phyloP scores from a whole-genome alignment of 345 rosid species.

The Acer yangbiense region DNA sequence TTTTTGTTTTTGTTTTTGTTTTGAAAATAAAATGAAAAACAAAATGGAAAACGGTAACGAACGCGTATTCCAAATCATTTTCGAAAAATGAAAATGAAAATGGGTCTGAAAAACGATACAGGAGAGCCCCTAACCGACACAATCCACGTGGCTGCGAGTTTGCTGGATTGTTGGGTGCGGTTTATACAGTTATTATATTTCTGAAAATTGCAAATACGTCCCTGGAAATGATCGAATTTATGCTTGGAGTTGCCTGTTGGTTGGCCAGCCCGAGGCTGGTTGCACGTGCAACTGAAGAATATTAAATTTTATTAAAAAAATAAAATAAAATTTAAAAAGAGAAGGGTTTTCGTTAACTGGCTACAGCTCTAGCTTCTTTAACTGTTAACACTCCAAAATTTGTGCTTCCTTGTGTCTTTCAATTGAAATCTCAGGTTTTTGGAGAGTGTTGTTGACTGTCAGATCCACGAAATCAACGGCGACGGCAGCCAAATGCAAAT shows the following conservation, averaged over 20 bases:
- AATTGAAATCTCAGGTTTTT: not conserved
- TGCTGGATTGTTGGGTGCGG: not conserved
- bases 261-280: not conserved
- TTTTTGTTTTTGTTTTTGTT: no score
- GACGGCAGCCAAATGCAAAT: not conserved
- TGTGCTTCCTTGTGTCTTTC: not conserved
- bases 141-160: slow-evolving; percentile 11
- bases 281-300: not conserved
- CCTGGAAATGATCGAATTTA: not conserved
- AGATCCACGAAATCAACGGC: not conserved
- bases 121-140: slow-evolving; percentile 28
- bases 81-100: no score
- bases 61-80: no score
- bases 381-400: not conserved
- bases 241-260: not conserved
- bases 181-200: slow-evolving; percentile 9
- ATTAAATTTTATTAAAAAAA: no score
- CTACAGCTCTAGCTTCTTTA: not conserved
- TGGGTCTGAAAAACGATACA: no score
- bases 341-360: not conserved
- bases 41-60: no score
- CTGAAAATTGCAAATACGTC: not conserved
- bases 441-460: not conserved
- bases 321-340: not conserved
- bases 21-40: no score